Evolutionary conservation across 306 rosid genomes (phyloP), one percentile per base, ranked within the genome.

Genomic region (Begonia peltatifolia): DNA sequence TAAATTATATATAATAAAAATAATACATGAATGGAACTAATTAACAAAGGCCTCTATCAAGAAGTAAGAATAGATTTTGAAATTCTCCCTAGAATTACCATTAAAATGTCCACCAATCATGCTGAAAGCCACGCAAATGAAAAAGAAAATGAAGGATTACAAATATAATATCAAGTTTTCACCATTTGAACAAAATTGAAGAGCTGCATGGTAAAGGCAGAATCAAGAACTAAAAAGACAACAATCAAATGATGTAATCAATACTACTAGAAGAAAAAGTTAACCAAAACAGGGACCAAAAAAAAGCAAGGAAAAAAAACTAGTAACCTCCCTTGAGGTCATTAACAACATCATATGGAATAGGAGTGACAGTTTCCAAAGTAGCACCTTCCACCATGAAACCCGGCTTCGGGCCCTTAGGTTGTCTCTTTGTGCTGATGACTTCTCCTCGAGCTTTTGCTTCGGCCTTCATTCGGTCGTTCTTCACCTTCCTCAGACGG

Each of bases 301-400:
- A 25, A 25, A 25, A 30, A 30, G 14, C 41, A 50, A 60, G n/a
- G 14, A 25, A 36, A 42, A 11, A 42, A 55, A 25, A 57, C 75
- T 85, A 90, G 52, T 90, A 90, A 0, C 99, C 99, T 0, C 99
- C 99, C 56, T 90, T 90, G n/a, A 90, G 87, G 50, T 90, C 99
- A 10, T 90, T 90, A 62, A 90, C 99, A 0, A 90, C 95, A 71
- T 90, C 95, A 3, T 90, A 85, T 0, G 99, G 95, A 68, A 90
- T 90, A 38, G 99, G 95, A 13, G 99, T 90, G 3, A 90, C 99
- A 0, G 99, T 90, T 64, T 90, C 99, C 71, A 90, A 41, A 0
- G 77, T 77, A 9, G 99, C 88, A 17, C 94, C 87, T 25, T 83
- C 95, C 5, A 85, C 95, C 95, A 63, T 90, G 70, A 85, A 90